A percentile compares a stretch with the other conserved stretches of the same genome.
Conservation (phyloP, 371 early-diverging fungal genomes). For the Zancudomyces culisetae region DNA sequence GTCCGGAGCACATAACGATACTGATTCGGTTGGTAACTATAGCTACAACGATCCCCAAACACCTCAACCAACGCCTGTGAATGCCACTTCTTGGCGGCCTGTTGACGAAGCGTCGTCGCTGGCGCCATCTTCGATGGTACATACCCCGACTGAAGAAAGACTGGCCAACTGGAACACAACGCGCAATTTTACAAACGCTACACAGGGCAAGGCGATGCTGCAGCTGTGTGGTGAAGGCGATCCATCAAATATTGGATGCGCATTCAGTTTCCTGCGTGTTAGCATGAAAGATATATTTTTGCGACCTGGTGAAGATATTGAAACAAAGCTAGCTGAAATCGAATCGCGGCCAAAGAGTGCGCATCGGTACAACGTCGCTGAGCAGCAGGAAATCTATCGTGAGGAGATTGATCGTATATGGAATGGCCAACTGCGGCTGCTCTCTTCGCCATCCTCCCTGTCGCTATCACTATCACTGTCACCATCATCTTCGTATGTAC, state of each 20-base stretch:
- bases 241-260: conserved; percentile 95
- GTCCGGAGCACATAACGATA: conserved; percentile 45
- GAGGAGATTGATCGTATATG: conserved; percentile 89
- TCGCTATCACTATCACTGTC: not conserved
- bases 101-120: too few species aligned
- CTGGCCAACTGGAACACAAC: conserved; percentile 95
- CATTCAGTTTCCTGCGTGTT: conserved; percentile 93
- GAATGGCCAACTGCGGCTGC: conserved; percentile 60
- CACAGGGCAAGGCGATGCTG: conserved; percentile 82
- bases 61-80: too few species aligned
- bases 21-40: too few species aligned
- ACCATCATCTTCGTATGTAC: too few species aligned
- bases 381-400: conserved; percentile 85
- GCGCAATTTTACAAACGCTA: conserved; percentile 84
- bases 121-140: too few species aligned
- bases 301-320: conserved; percentile 67
- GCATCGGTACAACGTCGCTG: conserved; percentile 80
- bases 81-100: too few species aligned
- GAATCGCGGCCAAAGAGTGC: conserved; percentile 66
- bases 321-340: conserved; percentile 62
- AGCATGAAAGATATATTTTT: conserved; percentile 94
- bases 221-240: conserved; percentile 90
- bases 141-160: conserved; percentile 74
- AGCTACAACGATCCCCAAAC: too few species aligned
- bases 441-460: not conserved